Percentiles rank a stretch among this genome's conserved stretches.
Evolutionary conservation across 208 protist genomes (phyloP).

Genomic region (Acanthamoeba lenticulata): DNA sequence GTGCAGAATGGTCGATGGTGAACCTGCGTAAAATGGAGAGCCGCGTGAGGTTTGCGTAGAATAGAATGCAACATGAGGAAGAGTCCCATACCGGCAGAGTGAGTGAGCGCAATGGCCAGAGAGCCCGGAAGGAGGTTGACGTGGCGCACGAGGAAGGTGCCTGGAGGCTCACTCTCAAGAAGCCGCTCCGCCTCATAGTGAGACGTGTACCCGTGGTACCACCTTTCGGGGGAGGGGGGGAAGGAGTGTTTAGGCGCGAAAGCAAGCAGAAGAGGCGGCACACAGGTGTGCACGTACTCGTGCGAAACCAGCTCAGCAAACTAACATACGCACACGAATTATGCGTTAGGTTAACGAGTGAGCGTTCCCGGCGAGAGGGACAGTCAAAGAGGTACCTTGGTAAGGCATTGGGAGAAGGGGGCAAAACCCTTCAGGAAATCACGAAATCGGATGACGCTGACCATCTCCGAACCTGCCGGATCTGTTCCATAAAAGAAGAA

Average conservation of each 20-base stretch:
- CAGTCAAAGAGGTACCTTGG: not conserved
- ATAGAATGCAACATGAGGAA: not conserved
- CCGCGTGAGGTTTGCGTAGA: too few species aligned
- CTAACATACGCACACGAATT: not conserved
- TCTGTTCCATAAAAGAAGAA: not conserved
- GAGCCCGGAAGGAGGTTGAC: slow-evolving; percentile 39
- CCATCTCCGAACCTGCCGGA: slow-evolving; percentile 44
- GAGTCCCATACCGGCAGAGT: not conserved
- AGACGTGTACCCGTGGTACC: slow-evolving; percentile 55
- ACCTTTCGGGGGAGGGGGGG: not conserved
- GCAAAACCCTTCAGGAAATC: slow-evolving; percentile 68
- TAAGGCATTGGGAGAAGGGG: not conserved
- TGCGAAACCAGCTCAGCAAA: slow-evolving; percentile 35
- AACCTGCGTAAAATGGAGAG: not conserved
- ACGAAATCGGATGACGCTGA: slow-evolving; percentile 58
- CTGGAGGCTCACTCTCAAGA: not conserved
- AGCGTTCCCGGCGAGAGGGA: not conserved
- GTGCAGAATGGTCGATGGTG: not conserved
- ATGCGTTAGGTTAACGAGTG: not conserved
- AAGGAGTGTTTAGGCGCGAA: not conserved
- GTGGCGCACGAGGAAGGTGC: slow-evolving; percentile 56
- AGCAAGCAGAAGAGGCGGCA: not conserved
- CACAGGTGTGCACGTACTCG: not conserved
- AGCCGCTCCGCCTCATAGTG: slow-evolving; percentile 66
- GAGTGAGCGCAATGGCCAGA: slow-evolving; percentile 33